Evolutionary conservation across 495 filamentous ascomycete species (phyloP), one percentile per base, ranked within the genome.

Genomic region (Copromyces sp.): DNA sequence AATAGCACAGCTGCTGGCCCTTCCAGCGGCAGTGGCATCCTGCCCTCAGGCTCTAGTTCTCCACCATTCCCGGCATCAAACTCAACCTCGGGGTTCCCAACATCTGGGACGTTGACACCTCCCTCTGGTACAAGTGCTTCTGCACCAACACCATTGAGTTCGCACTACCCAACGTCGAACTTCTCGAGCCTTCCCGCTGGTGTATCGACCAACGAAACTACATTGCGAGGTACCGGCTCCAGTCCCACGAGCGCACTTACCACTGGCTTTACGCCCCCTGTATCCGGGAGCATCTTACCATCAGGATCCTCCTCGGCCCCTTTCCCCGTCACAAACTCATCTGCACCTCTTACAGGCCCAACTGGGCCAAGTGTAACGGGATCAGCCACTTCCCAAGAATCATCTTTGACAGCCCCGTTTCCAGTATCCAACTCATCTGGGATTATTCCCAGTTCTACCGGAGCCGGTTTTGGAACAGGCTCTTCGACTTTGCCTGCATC

Each of bases 301-400:
- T 29, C 70, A 12, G 39, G 41, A 44, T 65, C 47, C 24, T 61
- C 59, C 11, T 71, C 74, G 38, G 42, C 65, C 32, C 74, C 75
- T 12, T 77, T 75, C 59, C 71, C 77, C 6, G 53, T 77, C 0
- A 73, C 70, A 24, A 81, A 79, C 70, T 74, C 75, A 29, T 77
- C 74, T 11, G 69, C 40, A 12, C 41, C 32, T 41, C 20, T 16
- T 9, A 68, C 71, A 11, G 32, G 37, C 9, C 61, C 44, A 12
- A 71, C 44, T 65, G 38, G 14, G n/a, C 65, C 53, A 61, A 61
- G 53, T 20, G 32, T 24, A 61, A 61, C 53, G 53, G 24, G 24
- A 61, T 61, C 53, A 61, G 53, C 14, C 24, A 14, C 53, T 29
- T 32, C 24, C 12, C 53, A 61, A 32, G 53, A 61, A 24, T 61